These are phyloP conservation scores for Panellus pusillus DNA, from an alignment of 768 basidiomycete species.

Conservation along the genomic window DNA sequence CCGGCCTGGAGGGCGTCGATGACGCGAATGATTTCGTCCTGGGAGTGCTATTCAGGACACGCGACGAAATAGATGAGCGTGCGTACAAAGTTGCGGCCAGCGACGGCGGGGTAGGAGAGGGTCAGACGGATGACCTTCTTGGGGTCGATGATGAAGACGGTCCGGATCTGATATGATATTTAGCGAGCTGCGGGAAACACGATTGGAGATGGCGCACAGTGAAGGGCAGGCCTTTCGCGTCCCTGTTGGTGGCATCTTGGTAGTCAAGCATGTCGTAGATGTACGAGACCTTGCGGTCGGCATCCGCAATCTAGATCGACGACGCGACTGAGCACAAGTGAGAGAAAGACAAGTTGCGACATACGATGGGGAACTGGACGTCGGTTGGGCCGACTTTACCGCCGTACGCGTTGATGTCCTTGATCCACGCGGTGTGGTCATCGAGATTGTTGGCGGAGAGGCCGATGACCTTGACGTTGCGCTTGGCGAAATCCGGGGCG, in stretches of 20 bases:
- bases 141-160: slow-evolving; percentile 97
- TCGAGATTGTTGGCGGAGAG: slow-evolving; percentile 88
- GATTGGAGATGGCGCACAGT: slow-evolving; percentile 51
- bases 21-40: slow-evolving; percentile 62
- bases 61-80: not conserved
- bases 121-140: slow-evolving; percentile 92
- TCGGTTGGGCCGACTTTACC: slow-evolving; percentile 66
- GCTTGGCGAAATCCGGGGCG: slow-evolving; percentile 77
- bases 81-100: slow-evolving; percentile 82
- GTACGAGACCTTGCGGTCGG: slow-evolving; percentile 78
- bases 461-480: slow-evolving; percentile 91
- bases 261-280: slow-evolving; percentile 96
- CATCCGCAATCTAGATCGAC: slow-evolving; percentile 78
- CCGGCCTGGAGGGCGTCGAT: slow-evolving; percentile 94
- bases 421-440: slow-evolving; percentile 84
- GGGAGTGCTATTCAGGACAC: not conserved
- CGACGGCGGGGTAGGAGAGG: slow-evolving; percentile 90
- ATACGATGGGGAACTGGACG: slow-evolving; percentile 89
- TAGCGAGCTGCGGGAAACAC: not conserved
- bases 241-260: slow-evolving; percentile 89
- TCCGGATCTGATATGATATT: slow-evolving; percentile 66
- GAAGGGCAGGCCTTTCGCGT: slow-evolving; percentile 88
- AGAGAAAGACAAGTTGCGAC: slow-evolving; percentile 26
- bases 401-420: slow-evolving; percentile 85
- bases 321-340: not conserved